A percentile compares a stretch with the other conserved stretches of the same genome.
Evolutionary conservation across 2,329 filamentous ascomycete species (phyloP).

Genomic region (Penicillium paneum): DNA sequence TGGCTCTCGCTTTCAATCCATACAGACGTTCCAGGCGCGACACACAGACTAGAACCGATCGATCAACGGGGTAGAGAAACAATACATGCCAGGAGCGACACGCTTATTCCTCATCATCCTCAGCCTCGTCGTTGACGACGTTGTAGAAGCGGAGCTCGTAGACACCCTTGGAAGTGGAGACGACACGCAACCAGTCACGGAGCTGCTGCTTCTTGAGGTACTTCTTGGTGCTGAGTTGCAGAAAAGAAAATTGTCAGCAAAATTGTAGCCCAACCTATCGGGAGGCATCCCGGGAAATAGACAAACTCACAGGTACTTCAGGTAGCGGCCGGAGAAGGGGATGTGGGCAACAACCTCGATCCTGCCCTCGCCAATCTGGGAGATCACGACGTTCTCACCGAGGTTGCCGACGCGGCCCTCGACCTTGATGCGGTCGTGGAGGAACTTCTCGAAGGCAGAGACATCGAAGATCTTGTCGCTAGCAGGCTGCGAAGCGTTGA

Average conservation of each 20-base stretch:
- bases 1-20: constrained; percentile 15
- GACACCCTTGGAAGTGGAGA: constrained; percentile 95
- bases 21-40: constrained; percentile 10
- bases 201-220: constrained; percentile 99
- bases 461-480: constrained; percentile 99
- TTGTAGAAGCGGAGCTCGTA: constrained; percentile 99
- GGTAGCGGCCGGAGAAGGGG: constrained; percentile 96
- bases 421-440: constrained; percentile 99
- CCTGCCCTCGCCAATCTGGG: constrained; percentile 91
- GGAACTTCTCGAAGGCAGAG: constrained; percentile 98
- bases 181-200: constrained; percentile 98
- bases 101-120: constrained; percentile 96
- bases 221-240: constrained; percentile 82
- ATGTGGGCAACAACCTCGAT: constrained; percentile 97
- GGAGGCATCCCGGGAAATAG: background rate
- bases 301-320: constrained; percentile 92
- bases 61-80: constrained; percentile 11
- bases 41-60: constrained; percentile 13
- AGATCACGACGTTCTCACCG: constrained; percentile 86
- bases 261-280: background rate
- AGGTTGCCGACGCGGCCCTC: constrained; percentile 96
- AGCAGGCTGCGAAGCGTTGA: constrained; percentile 97
- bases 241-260: constrained; percentile 7
- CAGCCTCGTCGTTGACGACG: constrained; percentile 95
- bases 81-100: constrained; percentile 16